Conservation (phyloP, 768 basidiomycete genomes). For the Hemileccinum rubropunctum region DNA sequence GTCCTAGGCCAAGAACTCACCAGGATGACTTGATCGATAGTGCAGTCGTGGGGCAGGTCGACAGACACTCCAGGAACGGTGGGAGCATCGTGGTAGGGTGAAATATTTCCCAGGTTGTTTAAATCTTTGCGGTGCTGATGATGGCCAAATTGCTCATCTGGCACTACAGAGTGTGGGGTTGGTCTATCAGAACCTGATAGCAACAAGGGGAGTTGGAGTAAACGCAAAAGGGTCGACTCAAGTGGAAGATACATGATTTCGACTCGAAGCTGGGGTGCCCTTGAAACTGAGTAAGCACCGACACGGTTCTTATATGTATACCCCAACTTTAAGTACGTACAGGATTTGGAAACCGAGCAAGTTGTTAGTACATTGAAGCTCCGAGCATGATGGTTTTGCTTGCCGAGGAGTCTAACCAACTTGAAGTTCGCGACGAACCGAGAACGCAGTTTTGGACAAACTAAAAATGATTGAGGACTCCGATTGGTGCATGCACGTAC, state of each 20-base stretch:
- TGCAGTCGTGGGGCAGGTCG: constrained; percentile 38
- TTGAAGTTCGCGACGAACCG: too few species aligned
- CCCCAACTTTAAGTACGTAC: too few species aligned
- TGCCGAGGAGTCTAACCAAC: too few species aligned
- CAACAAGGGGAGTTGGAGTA: constrained; percentile 14
- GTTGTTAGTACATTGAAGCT: too few species aligned
- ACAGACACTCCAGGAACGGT: constrained; percentile 24
- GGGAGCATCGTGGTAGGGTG: constrained; percentile 37
- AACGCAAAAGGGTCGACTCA: constrained; percentile 6
- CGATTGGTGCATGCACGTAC: too few species aligned
- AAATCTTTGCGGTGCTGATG: neutral
- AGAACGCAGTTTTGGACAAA: too few species aligned
- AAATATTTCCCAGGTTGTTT: constrained; percentile 32
- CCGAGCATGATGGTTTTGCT: too few species aligned
- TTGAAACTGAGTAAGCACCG: too few species aligned
- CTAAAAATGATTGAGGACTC: too few species aligned
- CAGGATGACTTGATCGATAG: constrained; percentile 40
- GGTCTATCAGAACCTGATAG: neutral
- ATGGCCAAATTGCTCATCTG: neutral
- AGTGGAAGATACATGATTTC: constrained; percentile 18
- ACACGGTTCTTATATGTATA: neutral
- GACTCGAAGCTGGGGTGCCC: neutral
- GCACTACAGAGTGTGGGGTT: too few species aligned
- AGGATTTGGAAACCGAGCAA: too few species aligned
- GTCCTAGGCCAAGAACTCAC: constrained; percentile 19